Evolutionary conservation across 2,329 filamentous ascomycete genomes (phyloP), one percentile per base, ranked within the genome.

Genomic region (Aspergillus sp.): DNA sequence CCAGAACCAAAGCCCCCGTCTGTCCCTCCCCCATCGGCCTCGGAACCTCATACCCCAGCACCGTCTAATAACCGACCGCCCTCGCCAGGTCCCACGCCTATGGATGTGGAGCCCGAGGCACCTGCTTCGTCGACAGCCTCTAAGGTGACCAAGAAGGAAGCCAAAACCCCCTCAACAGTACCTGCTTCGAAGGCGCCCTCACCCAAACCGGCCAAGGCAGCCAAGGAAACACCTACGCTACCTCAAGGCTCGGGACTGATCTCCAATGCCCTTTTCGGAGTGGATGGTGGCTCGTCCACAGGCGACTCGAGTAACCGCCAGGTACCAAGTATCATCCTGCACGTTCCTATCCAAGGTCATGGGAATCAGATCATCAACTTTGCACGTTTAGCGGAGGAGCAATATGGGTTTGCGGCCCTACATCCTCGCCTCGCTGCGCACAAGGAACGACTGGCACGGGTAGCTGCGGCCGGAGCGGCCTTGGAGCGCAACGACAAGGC

Each of bases 311-410:
- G 80, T 76, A 65, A 74, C 30, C 79, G 74, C 41, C 72, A 81
- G 59, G 86, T 85, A 2, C 92, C 88, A 43, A 96, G 87, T 4
- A 97, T 99, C 64, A 85, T 96, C 56, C 84, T 99, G 17, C 88
- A 90, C 58, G 89, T 99, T 59, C 87, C 91, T 0, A 84, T 99
- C 41, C 86, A 89, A 60, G 91, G 92, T 43, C 88, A 91, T 68
- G 89, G 87, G 38, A 97, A 97, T 74, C 92, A 94, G 67, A 94
- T 96, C 63, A 87, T 99, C 78, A 98, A 98, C 75, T 97, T 98
- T 66, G 93, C 94, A 70, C 91, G 92, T 48, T 84, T 98, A 77
- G 95, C 96, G 10, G 92, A 97, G 76, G 92, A 96, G 65, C 90
- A 89, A 63, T 98, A 97, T 74, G 95, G 95, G 23, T 97, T 94